Evolutionary conservation across 1,284 basidiomycete species (phyloP).

Genomic region (Moniliophthora roreri): DNA sequence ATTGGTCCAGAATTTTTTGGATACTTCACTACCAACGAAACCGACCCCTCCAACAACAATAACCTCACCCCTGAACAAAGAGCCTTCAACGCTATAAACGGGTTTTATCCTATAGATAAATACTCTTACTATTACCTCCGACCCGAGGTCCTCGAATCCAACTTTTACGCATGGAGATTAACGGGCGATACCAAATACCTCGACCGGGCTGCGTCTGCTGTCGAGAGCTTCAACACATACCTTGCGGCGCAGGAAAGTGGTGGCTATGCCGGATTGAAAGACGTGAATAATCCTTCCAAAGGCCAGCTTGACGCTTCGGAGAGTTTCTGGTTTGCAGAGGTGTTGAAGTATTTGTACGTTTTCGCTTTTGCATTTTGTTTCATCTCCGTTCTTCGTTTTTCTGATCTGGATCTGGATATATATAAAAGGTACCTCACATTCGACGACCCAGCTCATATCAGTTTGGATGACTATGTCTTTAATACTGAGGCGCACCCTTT

Average conservation of each 20-base stretch:
- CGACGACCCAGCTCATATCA: constrained; percentile 46
- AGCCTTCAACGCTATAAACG: constrained; percentile 46
- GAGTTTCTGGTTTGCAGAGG: constrained; percentile 57
- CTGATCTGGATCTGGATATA: no score
- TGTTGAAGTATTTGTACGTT: constrained; percentile 54
- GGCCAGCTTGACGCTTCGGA: constrained; percentile 44
- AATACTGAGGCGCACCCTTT: constrained; percentile 56
- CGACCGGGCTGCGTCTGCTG: constrained; percentile 25
- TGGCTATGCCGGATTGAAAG: constrained; percentile 39
- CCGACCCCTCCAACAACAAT: constrained; percentile 47
- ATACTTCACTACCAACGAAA: constrained; percentile 46
- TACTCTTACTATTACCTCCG: constrained; percentile 38
- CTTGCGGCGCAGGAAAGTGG: constrained; percentile 28
- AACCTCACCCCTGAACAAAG: constrained; percentile 20
- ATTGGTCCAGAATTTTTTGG: constrained; percentile 72
- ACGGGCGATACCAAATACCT: constrained; percentile 40
- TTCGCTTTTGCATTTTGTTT: neutral
- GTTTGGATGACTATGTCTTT: constrained; percentile 52
- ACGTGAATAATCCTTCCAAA: constrained; percentile 36
- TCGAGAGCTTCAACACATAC: constrained; percentile 30
- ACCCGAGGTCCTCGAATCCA: constrained; percentile 57
- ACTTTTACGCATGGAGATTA: constrained; percentile 58
- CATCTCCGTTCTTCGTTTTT: neutral
- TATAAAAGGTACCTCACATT: constrained; percentile 55
- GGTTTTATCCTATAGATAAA: constrained; percentile 44